Evolutionary conservation across 305 asterid genomes (phyloP), one percentile per base, ranked within the genome.

Genomic region (Fraxinus albicans): DNA sequence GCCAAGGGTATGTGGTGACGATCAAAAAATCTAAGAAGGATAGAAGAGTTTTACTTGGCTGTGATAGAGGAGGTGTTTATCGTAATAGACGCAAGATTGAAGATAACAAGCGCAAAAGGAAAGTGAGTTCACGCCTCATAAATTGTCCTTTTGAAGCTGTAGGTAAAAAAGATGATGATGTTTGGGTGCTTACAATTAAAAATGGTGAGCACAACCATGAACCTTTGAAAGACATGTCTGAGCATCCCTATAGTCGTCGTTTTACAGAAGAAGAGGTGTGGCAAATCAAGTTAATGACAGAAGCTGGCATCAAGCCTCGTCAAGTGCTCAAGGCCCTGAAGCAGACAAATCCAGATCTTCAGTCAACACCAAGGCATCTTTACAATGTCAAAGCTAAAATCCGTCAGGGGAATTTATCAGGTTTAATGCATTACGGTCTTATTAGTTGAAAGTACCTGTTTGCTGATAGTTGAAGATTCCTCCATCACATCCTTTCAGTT

Each of bases 81-180:
- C 86, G 90, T n/a, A 87, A 83, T 77, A 81, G 89, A 82, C 88
- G 90, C 78, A 87, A 47, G 78, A 82, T 77, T 79, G 90, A 89
- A 34, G 92, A 89, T 77, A 82, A 80, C 82, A 89, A 85, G 83
- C 90, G 89, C 82, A 89, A 87, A 79, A 83, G 89, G 84, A 87
- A 89, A 83, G 86, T 84, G 8, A 82, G 70, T 80, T 87, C 92
- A 40, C 89, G 92, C 60, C 90, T 89, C 85, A 89, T 86, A 84
- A 89, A 89, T 80, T 89, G 90, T 79, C 92, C 92, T 67, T 89
- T 87, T 50, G 88, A 86, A 87, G 92, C 92, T 50, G 78, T 87
- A n/a, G 92, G 90, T 17, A 89, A 86, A 81, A 89, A 82, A 76
- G 90, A 86, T 70, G 90, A 89, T 84, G 92, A 87, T 83, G 88